These are phyloP conservation scores for Candida pseudocylindracea DNA, from an alignment of 1,139 yeast genomes.

Conservation along the genomic window DNA sequence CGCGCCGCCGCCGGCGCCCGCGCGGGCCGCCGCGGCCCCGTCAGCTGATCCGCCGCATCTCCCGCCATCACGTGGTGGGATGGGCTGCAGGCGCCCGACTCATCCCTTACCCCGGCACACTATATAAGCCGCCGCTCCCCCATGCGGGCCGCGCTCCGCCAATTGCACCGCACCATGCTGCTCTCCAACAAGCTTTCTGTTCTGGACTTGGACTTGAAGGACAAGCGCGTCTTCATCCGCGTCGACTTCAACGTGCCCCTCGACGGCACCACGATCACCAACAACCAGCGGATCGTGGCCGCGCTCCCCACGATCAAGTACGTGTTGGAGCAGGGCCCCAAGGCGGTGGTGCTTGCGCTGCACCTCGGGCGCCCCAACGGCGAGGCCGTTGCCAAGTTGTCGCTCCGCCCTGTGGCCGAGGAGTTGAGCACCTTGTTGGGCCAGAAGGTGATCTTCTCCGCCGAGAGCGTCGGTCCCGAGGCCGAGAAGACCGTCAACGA, in stretches of 20 bases:
- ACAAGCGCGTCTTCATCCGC: slow-evolving; percentile 88
- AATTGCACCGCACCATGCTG: slow-evolving; percentile 29
- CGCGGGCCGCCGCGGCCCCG: too few relatives aligned
- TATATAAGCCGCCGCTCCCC: too few relatives aligned
- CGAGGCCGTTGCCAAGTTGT: slow-evolving; percentile 58
- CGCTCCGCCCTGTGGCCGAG: slow-evolving; percentile 75
- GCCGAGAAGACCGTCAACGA: slow-evolving; percentile 56
- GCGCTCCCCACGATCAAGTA: slow-evolving; percentile 93
- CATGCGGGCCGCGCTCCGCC: too few relatives aligned
- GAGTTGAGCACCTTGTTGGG: slow-evolving; percentile 62
- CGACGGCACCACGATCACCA: slow-evolving; percentile 88
- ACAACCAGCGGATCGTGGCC: slow-evolving; percentile 96
- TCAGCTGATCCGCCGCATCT: too few relatives aligned
- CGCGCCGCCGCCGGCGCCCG: too few relatives aligned
- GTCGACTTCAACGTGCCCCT: slow-evolving; percentile 96
- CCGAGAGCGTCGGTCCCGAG: slow-evolving; percentile 76
- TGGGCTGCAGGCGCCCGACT: too few relatives aligned
- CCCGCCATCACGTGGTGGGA: too few relatives aligned
- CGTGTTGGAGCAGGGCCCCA: slow-evolving; percentile 76
- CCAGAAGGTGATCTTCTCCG: slow-evolving; percentile 48
- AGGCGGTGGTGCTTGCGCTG: slow-evolving; percentile 76
- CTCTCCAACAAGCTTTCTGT: slow-evolving; percentile 81
- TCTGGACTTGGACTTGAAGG: slow-evolving; percentile 66
- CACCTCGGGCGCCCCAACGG: slow-evolving; percentile 98
- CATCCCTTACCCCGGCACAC: too few relatives aligned